Base-by-base conservation (phyloP, 2,329 filamentous ascomycete genomes). In the Xenoacremonium recifei region DNA sequence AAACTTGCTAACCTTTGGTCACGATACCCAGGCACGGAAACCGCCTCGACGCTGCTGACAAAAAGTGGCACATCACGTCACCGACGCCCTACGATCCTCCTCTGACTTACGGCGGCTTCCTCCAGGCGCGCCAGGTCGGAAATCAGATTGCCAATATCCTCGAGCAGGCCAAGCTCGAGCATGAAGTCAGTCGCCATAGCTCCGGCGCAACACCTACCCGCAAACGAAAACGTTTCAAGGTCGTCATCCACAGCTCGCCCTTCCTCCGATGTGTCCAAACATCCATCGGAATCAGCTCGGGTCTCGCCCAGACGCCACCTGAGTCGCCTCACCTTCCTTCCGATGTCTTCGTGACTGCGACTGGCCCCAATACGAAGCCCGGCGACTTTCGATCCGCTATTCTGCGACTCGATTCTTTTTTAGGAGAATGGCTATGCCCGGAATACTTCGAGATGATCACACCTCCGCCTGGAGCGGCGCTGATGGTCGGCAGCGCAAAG, bases 21-120 rank as follows among this genome's bases (percentile, higher is more conserved):
- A 19, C 20, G 10, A 25, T 18, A 39, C 15, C 30, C 45, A 84
- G 93, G 68, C 93, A 99, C 67, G 93, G 93, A 60, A 88, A 91
- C 57, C 86, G 93, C 54, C 84, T 99, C 44, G 93, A 99, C 65
- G 89, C 89, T 42, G 90, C 91, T 48, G 91, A 99, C 74, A 90
- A 91, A 63, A 82, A 89, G 65, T 99, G 93, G 93, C 89, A 96
- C 65, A 77, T 96, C 40, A 87, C 87, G 21, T 96, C 93, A 5
- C 87, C 91, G 2, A 91, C 89, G 5, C 93, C 93, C 2, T 99
- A 97, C 72, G 92, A 99, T 53, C 89, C 93, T 52, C 93, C 93
- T 37, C 76, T 99, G 44, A 96, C 91, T 3, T 97, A 96, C 62
- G 88, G 89, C 54, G 93, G 93, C 51, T 96, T 93, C 87, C 80